A percentile compares a stretch with the other conserved stretches of the same genome.
Conservation (phyloP, 306 rosid genomes). For the Sesbania bispinosa region DNA sequence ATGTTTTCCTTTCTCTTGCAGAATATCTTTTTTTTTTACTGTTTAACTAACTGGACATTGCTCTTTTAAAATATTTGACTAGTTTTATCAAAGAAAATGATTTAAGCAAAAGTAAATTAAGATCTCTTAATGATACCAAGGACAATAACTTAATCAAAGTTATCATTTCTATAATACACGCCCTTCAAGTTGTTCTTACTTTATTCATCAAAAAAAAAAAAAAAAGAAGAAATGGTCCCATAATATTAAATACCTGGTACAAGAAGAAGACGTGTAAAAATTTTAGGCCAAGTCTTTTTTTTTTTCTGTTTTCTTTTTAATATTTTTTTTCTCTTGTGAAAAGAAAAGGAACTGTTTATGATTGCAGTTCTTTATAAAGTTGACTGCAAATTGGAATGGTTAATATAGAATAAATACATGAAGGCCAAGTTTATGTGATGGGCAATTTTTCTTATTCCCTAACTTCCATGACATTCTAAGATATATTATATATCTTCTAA, state of each 20-base stretch:
- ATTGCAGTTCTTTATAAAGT: constrained; percentile 29
- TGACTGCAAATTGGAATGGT: constrained; percentile 27
- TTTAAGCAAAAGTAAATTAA: not conserved
- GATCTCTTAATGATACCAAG: not conserved
- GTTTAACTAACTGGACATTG: not conserved
- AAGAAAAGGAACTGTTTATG: not conserved
- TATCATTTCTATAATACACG: constrained; percentile 10
- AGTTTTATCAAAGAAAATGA: not conserved
- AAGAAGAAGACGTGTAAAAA: constrained; percentile 7
- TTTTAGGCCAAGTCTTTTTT: constrained; percentile 10
- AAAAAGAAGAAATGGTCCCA: constrained; percentile 29
- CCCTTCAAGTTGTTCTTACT: constrained; percentile 23
- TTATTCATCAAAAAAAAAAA: constrained; percentile 13
- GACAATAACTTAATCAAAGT: not conserved
- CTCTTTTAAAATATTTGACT: no score
- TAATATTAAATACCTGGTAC: not conserved
- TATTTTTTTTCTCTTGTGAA: no score
- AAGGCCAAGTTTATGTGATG: constrained; percentile 22
- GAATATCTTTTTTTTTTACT: not conserved
- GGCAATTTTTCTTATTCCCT: constrained; percentile 7
- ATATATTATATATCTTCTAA: no score
- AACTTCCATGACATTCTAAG: constrained; percentile 16
- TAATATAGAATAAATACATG: not conserved
- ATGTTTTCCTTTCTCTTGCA: not conserved
- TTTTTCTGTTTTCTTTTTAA: no score